Percentiles rank a stretch among this genome's conserved stretches.
phyloP scores from a whole-genome alignment of 495 filamentous ascomycete genomes.

The Penicillium bialowiezense region DNA sequence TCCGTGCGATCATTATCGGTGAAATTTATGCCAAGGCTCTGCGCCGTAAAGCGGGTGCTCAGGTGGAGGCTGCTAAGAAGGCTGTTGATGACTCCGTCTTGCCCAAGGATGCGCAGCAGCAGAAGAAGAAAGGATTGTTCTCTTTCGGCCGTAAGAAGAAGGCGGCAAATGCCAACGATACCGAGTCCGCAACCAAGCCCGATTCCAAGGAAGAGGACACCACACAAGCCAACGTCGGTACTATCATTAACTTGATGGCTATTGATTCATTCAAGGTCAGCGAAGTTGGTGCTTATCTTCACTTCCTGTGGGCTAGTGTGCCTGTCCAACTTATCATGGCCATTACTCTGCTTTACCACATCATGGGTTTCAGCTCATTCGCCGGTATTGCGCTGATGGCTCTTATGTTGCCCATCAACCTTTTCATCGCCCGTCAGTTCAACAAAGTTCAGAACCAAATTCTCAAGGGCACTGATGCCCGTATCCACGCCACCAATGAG shows the following conservation, averaged over 20 bases:
- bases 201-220: constrained; percentile 39
- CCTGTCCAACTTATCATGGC: constrained; percentile 80
- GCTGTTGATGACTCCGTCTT: constrained; percentile 31
- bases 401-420: constrained; percentile 82
- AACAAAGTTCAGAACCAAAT: constrained; percentile 82
- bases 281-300: constrained; percentile 86
- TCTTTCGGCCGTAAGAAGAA: constrained; percentile 61
- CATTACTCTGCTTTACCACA: constrained; percentile 73
- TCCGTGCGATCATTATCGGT: constrained; percentile 93
- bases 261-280: constrained; percentile 99
- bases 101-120: constrained; percentile 15
- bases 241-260: constrained; percentile 98
- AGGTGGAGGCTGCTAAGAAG: constrained; percentile 52
- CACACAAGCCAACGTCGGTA: constrained; percentile 84
- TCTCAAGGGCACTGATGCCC: constrained; percentile 90
- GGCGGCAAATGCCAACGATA: constrained; percentile 29
- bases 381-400: constrained; percentile 93
- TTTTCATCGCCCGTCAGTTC: constrained; percentile 81
- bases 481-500: constrained; percentile 96
- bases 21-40: constrained; percentile 97
- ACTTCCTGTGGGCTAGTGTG: constrained; percentile 83
- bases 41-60: constrained; percentile 82
- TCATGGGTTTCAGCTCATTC: constrained; percentile 90
- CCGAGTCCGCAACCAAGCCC: constrained; percentile 32
- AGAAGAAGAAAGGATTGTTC: constrained; percentile 49